Base-by-base conservation (phyloP, 352 stramenopile genomes). In the Phytophthora idaei region DNA sequence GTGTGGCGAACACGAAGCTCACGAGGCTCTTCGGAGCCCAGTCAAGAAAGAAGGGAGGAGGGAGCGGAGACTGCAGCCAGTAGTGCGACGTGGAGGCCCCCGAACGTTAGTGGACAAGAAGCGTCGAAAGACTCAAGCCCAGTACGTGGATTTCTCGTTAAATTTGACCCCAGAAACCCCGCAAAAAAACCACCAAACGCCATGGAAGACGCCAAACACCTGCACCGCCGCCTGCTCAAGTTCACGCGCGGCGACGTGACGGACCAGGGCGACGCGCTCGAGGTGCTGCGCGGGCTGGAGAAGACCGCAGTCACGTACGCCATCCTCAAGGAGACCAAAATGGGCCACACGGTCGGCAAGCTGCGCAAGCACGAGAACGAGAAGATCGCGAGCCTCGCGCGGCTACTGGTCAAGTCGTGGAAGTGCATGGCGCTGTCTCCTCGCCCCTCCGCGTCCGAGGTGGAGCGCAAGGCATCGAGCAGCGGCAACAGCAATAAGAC, bases 301-400 rank as follows among this genome's bases (percentile, higher is more conserved):
- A 77, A 79, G 46, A 72, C 71, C 6, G 61, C 59, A 11, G 71
- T 95, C 39, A 95, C 85, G 37, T 80, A 90, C 45, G 64, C 63
- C 15, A 77, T 95, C 49, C 77, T 95, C 34, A 95, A 93, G 66
- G 87, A 95, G 60, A 95, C 87, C 44, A 92, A 93, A 65, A 69
- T 95, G 29, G 87, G 87, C 46, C 83, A 93, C 63, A 95, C 87
- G 17, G 80, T 97, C 34, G 86, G 87, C 50, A 97, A 97, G 71
- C 77, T 96, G 65, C 87, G 87, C 64, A 97, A 97, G 75, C 84
- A 97, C 71, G 79, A 89, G 44, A 83, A 96, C 72, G 83, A 90
- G 36, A 85, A 89, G 71, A 80, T 97, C 58, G 81, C 87, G 46
- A 83, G 77, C 55, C 60, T 86, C 41, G 89, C 90, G 28, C 92